phyloP scores from a whole-genome alignment of 192 early-diverging fungal species.

The Haplosporangium gracile region DNA sequence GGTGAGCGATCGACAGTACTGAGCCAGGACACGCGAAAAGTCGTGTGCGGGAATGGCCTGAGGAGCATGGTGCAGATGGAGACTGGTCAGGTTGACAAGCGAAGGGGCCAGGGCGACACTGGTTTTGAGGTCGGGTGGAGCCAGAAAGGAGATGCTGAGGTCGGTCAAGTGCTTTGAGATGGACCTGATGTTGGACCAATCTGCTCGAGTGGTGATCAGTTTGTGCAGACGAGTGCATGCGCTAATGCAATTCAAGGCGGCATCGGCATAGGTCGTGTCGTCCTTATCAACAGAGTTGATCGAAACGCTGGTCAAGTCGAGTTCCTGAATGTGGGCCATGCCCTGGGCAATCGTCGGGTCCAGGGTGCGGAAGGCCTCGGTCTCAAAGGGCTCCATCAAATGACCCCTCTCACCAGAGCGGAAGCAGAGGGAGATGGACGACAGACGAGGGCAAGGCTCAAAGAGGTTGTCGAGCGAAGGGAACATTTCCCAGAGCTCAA shows the following conservation, averaged over 20 bases:
- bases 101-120: constrained; percentile 40
- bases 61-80: constrained; percentile 52
- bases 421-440: constrained; percentile 44
- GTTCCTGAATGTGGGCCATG: constrained; percentile 32
- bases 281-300: constrained; percentile 38
- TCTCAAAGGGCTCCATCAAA: constrained; percentile 50
- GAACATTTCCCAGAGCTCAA: constrained; percentile 55
- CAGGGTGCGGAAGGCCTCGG: constrained; percentile 40
- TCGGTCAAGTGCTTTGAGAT: constrained; percentile 47
- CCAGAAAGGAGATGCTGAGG: constrained; percentile 50
- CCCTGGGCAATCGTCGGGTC: constrained; percentile 31
- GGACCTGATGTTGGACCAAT: constrained; percentile 44
- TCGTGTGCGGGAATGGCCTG: constrained; percentile 39
- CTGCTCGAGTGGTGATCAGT: constrained; percentile 44
- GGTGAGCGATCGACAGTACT: constrained; percentile 42
- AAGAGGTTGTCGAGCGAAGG: constrained; percentile 37
- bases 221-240: constrained; percentile 52
- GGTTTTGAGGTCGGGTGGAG: constrained; percentile 51
- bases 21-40: constrained; percentile 44
- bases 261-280: constrained; percentile 41
- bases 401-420: constrained; percentile 46
- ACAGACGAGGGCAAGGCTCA: constrained; percentile 36
- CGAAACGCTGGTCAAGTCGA: constrained; percentile 51
- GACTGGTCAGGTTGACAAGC: constrained; percentile 43
- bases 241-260: constrained; percentile 50